Conservation (phyloP, 2,329 filamentous ascomycete species). For the Exserohilum rostratum region DNA sequence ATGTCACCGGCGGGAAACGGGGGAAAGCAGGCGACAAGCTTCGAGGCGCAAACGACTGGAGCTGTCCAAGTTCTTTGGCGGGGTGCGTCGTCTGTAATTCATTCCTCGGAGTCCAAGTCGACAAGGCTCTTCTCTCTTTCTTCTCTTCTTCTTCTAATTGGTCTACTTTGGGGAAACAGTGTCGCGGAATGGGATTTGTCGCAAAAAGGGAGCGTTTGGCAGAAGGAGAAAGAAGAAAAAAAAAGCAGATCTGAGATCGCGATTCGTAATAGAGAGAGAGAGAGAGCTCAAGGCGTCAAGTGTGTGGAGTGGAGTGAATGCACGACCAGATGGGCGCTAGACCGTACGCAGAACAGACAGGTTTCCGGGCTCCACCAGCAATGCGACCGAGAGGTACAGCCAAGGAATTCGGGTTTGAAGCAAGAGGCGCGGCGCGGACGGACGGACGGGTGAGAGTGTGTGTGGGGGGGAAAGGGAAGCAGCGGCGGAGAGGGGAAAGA, state of each 20-base stretch:
- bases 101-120: conserved; percentile 29
- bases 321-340: conserved; percentile 21
- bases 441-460: too few species aligned
- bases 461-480: background rate
- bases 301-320: conserved; percentile 17
- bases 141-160: too few species aligned
- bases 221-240: too few species aligned
- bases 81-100: conserved; percentile 24
- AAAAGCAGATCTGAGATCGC: background rate
- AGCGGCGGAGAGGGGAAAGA: conserved; percentile 21
- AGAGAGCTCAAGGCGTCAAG: conserved; percentile 11
- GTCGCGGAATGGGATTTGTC: too few species aligned
- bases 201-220: too few species aligned
- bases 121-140: background rate
- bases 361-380: conserved; percentile 4
- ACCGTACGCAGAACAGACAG: conserved; percentile 20
- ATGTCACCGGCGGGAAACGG: conserved; percentile 26
- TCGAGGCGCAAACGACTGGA: conserved; percentile 20
- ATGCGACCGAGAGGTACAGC: background rate
- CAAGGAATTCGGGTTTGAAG: background rate
- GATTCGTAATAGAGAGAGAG: too few species aligned
- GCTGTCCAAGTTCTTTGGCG: conserved; percentile 15
- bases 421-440: background rate
- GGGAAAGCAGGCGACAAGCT: too few species aligned
- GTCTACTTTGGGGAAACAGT: too few species aligned